phyloP scores from a whole-genome alignment of 768 basidiomycete species.

The Stropharia rugosoannulata region DNA sequence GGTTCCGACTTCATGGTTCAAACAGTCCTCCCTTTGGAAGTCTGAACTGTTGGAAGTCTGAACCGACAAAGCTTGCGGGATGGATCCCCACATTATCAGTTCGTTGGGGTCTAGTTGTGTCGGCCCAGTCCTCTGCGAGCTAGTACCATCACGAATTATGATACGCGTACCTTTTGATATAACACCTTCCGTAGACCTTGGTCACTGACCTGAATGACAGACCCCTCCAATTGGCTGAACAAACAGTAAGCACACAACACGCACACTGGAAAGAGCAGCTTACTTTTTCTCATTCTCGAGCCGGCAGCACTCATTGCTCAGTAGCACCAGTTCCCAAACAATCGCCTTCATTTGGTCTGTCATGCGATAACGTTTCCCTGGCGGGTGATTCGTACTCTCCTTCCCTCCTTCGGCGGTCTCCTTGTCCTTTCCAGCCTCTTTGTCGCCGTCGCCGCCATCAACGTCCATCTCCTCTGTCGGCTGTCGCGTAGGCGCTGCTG shows the following conservation, averaged over 20 bases:
- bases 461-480: slow-evolving; percentile 48
- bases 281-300: slow-evolving; percentile 48
- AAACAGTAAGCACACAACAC: neutral
- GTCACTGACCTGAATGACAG: slow-evolving; percentile 71
- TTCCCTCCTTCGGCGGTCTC: slow-evolving; percentile 18
- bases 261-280: slow-evolving; percentile 11
- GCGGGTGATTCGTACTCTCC: slow-evolving; percentile 52
- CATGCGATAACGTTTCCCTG: slow-evolving; percentile 74
- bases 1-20: too few relatives aligned
- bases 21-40: too few relatives aligned
- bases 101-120: too few relatives aligned
- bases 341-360: slow-evolving; percentile 79
- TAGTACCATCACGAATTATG: too few relatives aligned
- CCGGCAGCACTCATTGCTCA: slow-evolving; percentile 83
- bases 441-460: slow-evolving; percentile 20
- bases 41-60: too few relatives aligned
- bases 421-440: slow-evolving; percentile 20
- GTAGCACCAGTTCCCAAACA: slow-evolving; percentile 77
- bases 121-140: too few relatives aligned
- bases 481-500: slow-evolving; percentile 40
- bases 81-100: too few relatives aligned
- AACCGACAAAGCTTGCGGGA: too few relatives aligned
- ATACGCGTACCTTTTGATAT: slow-evolving; percentile 65
- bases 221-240: slow-evolving; percentile 57
- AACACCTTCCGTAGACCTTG: slow-evolving; percentile 78